Evolutionary conservation across 2,329 filamentous ascomycete species (phyloP).

Genomic region (Beauveria australis): DNA sequence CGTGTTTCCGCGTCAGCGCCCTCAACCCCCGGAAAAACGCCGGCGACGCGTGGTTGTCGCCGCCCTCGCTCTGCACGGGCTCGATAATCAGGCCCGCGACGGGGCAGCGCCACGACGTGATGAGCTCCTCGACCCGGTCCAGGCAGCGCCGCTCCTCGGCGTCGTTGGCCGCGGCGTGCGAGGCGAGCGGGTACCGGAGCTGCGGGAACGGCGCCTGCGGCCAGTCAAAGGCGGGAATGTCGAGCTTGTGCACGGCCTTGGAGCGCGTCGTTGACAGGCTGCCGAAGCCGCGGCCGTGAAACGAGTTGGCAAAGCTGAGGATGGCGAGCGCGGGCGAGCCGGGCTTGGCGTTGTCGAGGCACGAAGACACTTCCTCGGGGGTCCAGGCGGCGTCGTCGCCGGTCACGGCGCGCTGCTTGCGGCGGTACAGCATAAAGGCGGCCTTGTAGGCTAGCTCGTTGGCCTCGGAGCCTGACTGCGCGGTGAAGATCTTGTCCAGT

Average conservation of each 20-base stretch:
- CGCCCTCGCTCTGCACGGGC: constrained; percentile 76
- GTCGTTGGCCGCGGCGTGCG: constrained; percentile 60
- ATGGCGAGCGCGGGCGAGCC: constrained; percentile 70
- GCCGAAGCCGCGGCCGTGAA: constrained; percentile 76
- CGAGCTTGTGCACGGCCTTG: constrained; percentile 79
- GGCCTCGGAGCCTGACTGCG: constrained; percentile 70
- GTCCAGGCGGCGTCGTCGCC: constrained; percentile 61
- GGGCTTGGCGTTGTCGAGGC: constrained; percentile 65
- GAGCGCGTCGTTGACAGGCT: constrained; percentile 70
- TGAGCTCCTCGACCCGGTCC: constrained; percentile 62
- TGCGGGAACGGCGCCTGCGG: constrained; percentile 73
- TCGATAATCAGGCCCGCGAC: constrained; percentile 69
- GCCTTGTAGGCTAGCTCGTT: constrained; percentile 84
- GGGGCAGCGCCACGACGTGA: constrained; percentile 58
- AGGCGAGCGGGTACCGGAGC: constrained; percentile 68
- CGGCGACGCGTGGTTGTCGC: constrained; percentile 74
- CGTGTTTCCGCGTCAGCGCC: constrained; percentile 60
- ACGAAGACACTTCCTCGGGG: constrained; percentile 55
- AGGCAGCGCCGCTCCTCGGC: constrained; percentile 66
- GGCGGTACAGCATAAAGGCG: constrained; percentile 73
- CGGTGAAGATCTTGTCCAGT: constrained; percentile 72
- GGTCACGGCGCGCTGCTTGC: constrained; percentile 59
- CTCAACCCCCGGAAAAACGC: constrained; percentile 71
- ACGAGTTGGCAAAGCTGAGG: constrained; percentile 67
- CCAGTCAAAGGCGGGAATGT: constrained; percentile 85